Evolutionary conservation across 257 asterid genomes (phyloP).

Genomic region (Scutellaria minor): DNA sequence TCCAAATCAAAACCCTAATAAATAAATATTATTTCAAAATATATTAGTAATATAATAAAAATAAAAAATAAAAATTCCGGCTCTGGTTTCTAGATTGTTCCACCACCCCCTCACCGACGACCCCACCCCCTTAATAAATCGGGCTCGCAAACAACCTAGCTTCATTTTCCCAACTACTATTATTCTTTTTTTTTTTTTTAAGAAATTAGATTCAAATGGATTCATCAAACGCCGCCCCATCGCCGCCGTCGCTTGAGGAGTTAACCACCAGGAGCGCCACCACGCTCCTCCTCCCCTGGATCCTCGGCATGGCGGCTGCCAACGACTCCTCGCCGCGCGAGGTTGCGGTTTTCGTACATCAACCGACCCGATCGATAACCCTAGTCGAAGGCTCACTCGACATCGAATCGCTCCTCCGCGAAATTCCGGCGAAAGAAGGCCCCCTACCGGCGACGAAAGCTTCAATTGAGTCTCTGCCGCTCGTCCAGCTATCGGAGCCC

Average conservation of each 20-base stretch:
- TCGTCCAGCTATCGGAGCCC: conserved; percentile 38
- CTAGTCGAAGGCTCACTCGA: conserved; percentile 49
- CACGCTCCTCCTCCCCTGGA: conserved; percentile 53
- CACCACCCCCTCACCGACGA: neutral
- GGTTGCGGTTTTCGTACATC: conserved; percentile 51
- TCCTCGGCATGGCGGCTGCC: conserved; percentile 43
- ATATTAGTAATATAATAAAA: too few species aligned
- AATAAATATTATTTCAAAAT: too few species aligned
- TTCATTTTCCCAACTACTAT: neutral
- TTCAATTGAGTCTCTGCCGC: conserved; percentile 59
- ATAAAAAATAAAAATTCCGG: neutral
- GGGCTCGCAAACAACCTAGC: neutral
- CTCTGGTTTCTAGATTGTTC: conserved; percentile 35
- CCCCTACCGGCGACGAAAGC: conserved; percentile 61
- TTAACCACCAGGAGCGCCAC: conserved; percentile 49
- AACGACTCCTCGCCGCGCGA: conserved; percentile 41
- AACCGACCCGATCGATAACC: conserved; percentile 44
- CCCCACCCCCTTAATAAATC: neutral
- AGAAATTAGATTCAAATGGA: conserved; percentile 21
- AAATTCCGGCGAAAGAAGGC: conserved; percentile 37
- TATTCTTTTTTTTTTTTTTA: neutral
- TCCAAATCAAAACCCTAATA: too few species aligned
- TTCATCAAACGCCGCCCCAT: conserved; percentile 36
- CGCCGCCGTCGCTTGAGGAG: conserved; percentile 60
- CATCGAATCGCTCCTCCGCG: conserved; percentile 40